Conservation (phyloP, 2,329 filamentous ascomycete genomes). For the Epichloe bromicola region DNA sequence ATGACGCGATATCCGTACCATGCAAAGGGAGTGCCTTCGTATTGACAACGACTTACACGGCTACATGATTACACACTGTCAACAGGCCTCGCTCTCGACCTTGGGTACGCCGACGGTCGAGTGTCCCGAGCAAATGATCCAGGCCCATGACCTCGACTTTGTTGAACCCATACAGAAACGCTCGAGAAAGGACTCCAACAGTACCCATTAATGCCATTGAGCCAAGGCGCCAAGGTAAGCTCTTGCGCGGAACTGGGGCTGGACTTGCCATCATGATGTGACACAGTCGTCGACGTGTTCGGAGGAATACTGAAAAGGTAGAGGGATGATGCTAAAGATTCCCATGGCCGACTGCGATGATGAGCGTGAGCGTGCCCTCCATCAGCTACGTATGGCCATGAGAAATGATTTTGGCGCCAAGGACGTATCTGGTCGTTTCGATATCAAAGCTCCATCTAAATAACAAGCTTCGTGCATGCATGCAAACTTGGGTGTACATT, state of each 20-base stretch:
- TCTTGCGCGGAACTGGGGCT: constrained; percentile 30
- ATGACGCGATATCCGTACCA: too few relatives aligned
- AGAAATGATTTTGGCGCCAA: neutral
- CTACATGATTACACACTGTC: constrained; percentile 45
- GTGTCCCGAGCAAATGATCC: constrained; percentile 57
- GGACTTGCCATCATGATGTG: constrained; percentile 10
- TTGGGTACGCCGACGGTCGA: constrained; percentile 58
- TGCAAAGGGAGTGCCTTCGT: too few relatives aligned
- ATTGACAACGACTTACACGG: constrained; percentile 17
- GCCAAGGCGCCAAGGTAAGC: constrained; percentile 55
- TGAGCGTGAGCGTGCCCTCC: neutral
- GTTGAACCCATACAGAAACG: constrained; percentile 65
- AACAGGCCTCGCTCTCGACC: constrained; percentile 64
- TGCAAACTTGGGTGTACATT: neutral
- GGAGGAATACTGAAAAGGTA: neutral
- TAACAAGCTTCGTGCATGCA: too few relatives aligned
- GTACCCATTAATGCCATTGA: constrained; percentile 66
- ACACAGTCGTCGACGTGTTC: neutral
- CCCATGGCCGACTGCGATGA: neutral
- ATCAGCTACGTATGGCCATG: neutral
- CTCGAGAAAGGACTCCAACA: constrained; percentile 56
- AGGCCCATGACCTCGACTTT: constrained; percentile 65
- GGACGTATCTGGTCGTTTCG: neutral
- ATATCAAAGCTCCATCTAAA: neutral
- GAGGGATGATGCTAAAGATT: neutral